Base-by-base conservation (phyloP, 768 basidiomycete genomes). In the Daedaleopsis sinensis region DNA sequence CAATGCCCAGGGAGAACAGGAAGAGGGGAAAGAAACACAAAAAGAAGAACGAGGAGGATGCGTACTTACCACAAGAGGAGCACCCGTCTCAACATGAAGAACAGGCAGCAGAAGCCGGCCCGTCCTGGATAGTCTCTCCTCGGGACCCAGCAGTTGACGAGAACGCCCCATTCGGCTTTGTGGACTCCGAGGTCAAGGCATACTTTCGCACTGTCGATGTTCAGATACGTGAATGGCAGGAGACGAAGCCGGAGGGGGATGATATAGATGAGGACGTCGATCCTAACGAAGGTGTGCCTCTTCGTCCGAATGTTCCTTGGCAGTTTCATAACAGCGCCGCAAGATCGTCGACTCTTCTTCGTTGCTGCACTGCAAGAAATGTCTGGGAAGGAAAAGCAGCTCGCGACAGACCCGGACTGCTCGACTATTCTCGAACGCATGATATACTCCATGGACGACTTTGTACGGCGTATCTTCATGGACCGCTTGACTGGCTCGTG, bases 341-440 rank as follows among this genome's bases (percentile, higher is more conserved):
- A 23, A 70, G 68, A 70, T 52, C 64, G 67, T 13, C 61, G 65
- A 23, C 50, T 63, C 15, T 62, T 60, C 55, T 68, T 67, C 27
- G 57, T 71, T 12, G 67, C 94, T 1, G 93, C 94, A 19, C 76
- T 98, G 32, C 80, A 82, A 18, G 93, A 97, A 68, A 90, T 97
- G 84, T 80, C 81, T 23, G 89, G 84, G 6, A 94, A 96, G 72
- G 97, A 98, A 76, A 88, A 89, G 54, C 87, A 90, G 62, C 84
- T 97, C 12, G 88, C 94, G 0, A 95, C 95, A 1, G 97, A 99
- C 73, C 92, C 93, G 6, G 95, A 98, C 61, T 96, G 94, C 69
- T 94, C 96, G 1, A 80, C 90, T 12, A 84, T 98, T 49, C 73
- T 99, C 56, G 97, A 99, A 73, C 82, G 96, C 65, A 89, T 98